These are phyloP conservation scores for Leucoagaricus sp. DNA, from an alignment of 1,284 basidiomycete genomes.

Conservation along the genomic window DNA sequence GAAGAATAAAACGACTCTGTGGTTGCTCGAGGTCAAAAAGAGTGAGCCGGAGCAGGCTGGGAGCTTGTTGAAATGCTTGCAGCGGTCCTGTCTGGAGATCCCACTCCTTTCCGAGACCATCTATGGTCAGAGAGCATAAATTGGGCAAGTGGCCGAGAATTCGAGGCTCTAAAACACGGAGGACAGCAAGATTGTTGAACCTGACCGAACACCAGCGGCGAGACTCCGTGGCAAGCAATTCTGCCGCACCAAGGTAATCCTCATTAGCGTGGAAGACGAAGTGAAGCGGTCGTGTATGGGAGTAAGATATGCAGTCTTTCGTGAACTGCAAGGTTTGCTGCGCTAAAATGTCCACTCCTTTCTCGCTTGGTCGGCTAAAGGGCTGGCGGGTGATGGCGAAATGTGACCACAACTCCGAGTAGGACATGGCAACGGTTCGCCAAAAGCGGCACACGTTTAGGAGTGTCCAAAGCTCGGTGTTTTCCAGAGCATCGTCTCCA, in stretches of 20 bases:
- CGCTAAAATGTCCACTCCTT: background rate
- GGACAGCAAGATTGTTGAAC: conserved; percentile 1
- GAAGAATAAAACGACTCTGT: background rate
- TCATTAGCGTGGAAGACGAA: conserved; percentile 7
- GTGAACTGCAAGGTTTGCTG: background rate
- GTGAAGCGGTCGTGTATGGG: background rate
- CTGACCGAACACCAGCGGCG: too few relatives aligned
- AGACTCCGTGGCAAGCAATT: conserved; percentile 8
- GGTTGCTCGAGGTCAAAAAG: background rate
- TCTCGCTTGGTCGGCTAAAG: conserved; percentile 5
- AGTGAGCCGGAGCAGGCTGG: background rate
- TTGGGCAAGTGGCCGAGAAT: background rate
- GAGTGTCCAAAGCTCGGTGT: conserved; percentile 6
- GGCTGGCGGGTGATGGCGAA: conserved; percentile 6
- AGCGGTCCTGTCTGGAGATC: background rate
- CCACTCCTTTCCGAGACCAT: conserved; percentile 8
- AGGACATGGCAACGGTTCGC: conserved; percentile 9
- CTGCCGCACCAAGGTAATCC: background rate
- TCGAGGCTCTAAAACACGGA: conserved; percentile 9
- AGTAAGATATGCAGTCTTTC: conserved; percentile 1
- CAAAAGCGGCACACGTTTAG: conserved; percentile 9
- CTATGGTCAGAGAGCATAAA: background rate
- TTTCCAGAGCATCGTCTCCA: conserved; percentile 11
- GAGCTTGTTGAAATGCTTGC: conserved; percentile 1
- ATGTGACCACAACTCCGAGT: conserved; percentile 9